A percentile compares a stretch with the other conserved stretches of the same genome.
Conservation (phyloP, 306 rosid genomes). For the Trifolium subterraneum region DNA sequence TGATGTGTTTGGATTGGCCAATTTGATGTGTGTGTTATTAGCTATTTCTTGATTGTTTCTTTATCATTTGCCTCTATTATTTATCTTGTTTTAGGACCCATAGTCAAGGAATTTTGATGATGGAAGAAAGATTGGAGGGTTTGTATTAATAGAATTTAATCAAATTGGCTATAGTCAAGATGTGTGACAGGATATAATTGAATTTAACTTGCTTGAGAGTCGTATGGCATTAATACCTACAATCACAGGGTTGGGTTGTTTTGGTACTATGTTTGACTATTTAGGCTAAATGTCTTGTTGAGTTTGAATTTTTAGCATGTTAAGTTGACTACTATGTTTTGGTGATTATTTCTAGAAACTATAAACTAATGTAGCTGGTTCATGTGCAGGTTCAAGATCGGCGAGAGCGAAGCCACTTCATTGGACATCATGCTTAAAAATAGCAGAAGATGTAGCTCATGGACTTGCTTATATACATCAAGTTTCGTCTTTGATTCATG, state of each 20-base stretch:
- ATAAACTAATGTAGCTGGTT: constrained; percentile 33
- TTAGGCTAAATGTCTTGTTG: constrained; percentile 12
- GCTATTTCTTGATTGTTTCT: constrained; percentile 3
- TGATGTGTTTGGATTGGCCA: constrained; percentile 10
- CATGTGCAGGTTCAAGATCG: constrained; percentile 74
- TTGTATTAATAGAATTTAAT: not conserved
- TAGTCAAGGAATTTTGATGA: not conserved
- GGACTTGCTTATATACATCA: constrained; percentile 90
- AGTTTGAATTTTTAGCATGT: constrained; percentile 13
- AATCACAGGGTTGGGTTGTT: constrained; percentile 38
- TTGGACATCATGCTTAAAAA: constrained; percentile 97
- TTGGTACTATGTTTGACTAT: constrained; percentile 31
- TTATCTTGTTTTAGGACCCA: constrained; percentile 5
- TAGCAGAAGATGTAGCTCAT: constrained; percentile 92
- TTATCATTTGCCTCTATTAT: not conserved
- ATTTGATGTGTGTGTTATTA: not conserved
- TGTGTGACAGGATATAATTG: not conserved
- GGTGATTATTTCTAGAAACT: constrained; percentile 23
- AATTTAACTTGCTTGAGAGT: constrained; percentile 12
- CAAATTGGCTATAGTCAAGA: not conserved
- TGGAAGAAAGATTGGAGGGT: not conserved
- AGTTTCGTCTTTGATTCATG: constrained; percentile 70
- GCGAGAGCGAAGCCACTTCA: constrained; percentile 90
- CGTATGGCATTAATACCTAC: constrained; percentile 34
- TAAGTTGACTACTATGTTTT: constrained; percentile 9